Conservation (phyloP, 176 grass and related monocot species). For the bread wheat (Triticum aestivum) region IWGSC_CS_RefSeq_v2.1 NC_057811.1:71100207-71100706, state of each 20-base stretch:
- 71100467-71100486: not conserved
- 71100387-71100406: not conserved
- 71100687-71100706: too few species aligned
- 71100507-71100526: too few species aligned
- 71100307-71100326: not conserved
- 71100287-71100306: constrained; percentile 47
- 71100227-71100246: constrained; percentile 20
- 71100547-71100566: too few species aligned
- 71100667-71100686: too few species aligned
- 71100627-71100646: too few species aligned
- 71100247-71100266: constrained; percentile 5
- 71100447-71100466: not conserved
- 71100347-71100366: constrained; percentile 20
- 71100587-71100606: too few species aligned
- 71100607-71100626: too few species aligned
- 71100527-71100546: too few species aligned
- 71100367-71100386: not conserved
- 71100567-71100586: too few species aligned
- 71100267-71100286: constrained; percentile 36
- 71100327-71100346: too few species aligned
- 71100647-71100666: too few species aligned
- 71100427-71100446: not conserved
- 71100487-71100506: too few species aligned
- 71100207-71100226: constrained; percentile 70
- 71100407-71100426: not conserved